A percentile compares a stretch with the other conserved stretches of the same genome.
Conservation (phyloP, 495 filamentous ascomycete genomes). For the Penicillium herquei region DNA sequence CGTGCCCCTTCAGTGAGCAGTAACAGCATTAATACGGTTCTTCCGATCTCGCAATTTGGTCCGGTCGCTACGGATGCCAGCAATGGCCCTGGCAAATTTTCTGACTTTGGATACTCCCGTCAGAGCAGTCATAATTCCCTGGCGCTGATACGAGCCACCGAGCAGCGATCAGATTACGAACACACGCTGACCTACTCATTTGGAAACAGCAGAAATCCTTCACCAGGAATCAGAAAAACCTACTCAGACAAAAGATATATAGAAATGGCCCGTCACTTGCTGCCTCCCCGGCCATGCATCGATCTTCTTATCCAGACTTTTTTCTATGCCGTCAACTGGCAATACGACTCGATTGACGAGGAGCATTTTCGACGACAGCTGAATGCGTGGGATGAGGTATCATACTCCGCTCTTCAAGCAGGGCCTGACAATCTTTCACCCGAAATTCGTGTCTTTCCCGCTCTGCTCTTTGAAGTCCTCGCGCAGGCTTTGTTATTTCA, state of each 20-base stretch:
- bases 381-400: constrained; percentile 41
- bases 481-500: constrained; percentile 55
- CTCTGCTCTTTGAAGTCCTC: constrained; percentile 55
- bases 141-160: constrained; percentile 9
- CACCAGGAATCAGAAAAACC: no score
- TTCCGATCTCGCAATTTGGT: not conserved
- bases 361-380: constrained; percentile 48
- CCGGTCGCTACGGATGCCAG: constrained; percentile 1
- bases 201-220: constrained; percentile 5
- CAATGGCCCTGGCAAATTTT: constrained; percentile 8
- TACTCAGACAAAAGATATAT: no score
- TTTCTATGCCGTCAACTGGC: constrained; percentile 58
- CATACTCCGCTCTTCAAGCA: constrained; percentile 14
- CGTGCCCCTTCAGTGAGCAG: constrained; percentile 3
- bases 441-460: constrained; percentile 42
- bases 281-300: constrained; percentile 52
- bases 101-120: constrained; percentile 15
- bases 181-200: not conserved
- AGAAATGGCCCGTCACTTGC: constrained; percentile 47
- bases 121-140: constrained; percentile 12
- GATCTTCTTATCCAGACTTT: constrained; percentile 53
- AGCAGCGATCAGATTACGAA: not conserved
- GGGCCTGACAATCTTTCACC: constrained; percentile 7
- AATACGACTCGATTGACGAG: constrained; percentile 56
- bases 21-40: not conserved